Conservation (phyloP, 352 stramenopile species). For the Phytophthora constricta region DNA sequence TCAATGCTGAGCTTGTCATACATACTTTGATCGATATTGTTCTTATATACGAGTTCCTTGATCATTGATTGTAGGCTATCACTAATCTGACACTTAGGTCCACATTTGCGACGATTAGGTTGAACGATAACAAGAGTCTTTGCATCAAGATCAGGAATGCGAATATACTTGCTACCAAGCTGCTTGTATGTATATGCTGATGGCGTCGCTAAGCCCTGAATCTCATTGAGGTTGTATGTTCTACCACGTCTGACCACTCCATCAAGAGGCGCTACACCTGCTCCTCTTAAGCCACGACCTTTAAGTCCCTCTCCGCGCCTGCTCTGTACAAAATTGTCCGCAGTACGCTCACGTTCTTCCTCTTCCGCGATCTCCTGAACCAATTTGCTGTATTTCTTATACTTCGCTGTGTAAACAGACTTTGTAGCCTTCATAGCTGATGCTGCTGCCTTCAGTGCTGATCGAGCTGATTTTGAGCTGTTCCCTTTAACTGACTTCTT, state of each 20-base stretch:
- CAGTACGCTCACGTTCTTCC: too few species aligned
- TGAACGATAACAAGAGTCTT: constrained; percentile 4
- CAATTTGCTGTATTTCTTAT: too few species aligned
- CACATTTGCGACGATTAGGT: background rate
- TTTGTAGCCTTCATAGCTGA: constrained; percentile 16
- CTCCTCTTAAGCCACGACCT: too few species aligned
- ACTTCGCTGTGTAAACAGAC: constrained; percentile 8
- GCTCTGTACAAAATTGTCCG: too few species aligned
- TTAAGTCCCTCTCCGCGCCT: too few species aligned
- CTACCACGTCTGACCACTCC: too few species aligned
- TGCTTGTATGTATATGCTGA: too few species aligned
- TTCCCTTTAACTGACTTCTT: constrained; percentile 3
- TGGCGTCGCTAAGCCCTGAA: too few species aligned
- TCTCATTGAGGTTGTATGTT: too few species aligned
- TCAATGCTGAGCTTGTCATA: constrained; percentile 13
- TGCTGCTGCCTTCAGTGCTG: constrained; percentile 7
- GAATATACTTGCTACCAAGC: constrained; percentile 21
- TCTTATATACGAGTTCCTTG: constrained; percentile 8
- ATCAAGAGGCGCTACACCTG: too few species aligned
- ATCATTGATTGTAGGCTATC: constrained; percentile 6
- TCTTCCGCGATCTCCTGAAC: too few species aligned
- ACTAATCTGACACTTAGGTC: constrained; percentile 8
- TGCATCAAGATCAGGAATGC: constrained; percentile 5
- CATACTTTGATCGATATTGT: constrained; percentile 5
- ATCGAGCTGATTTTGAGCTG: constrained; percentile 5